A percentile compares a stretch with the other conserved stretches of the same genome.
Evolutionary conservation across 805 yeast genomes (phyloP).

Genomic region (Grigorovia yakushimaensis): DNA sequence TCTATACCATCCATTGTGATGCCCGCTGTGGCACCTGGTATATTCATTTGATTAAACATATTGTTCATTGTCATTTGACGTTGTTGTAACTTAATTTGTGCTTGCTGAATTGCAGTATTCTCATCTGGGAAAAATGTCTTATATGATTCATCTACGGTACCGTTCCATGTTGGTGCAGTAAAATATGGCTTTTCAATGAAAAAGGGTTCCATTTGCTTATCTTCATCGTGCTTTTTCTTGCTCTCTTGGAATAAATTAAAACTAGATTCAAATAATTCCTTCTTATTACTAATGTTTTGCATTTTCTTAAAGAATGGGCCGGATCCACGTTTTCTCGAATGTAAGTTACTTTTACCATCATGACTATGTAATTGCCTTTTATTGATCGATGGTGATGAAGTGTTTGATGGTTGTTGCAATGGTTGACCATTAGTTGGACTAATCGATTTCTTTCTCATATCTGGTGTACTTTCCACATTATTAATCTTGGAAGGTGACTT

Average conservation of each 20-base stretch:
- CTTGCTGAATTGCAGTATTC: constrained; percentile 20
- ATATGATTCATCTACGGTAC: constrained; percentile 48
- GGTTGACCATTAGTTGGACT: not conserved
- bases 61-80: constrained; percentile 21
- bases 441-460: not conserved
- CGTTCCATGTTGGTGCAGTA: constrained; percentile 72
- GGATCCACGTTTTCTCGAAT: constrained; percentile 21
- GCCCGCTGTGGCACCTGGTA: constrained; percentile 6
- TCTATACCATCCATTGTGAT: not conserved
- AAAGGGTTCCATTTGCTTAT: constrained; percentile 27
- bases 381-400: not conserved
- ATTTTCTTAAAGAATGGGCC: constrained; percentile 32
- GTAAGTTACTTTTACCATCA: constrained; percentile 8
- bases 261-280: constrained; percentile 30
- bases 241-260: constrained; percentile 48
- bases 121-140: constrained; percentile 41
- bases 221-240: constrained; percentile 28
- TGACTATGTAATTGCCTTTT: not conserved
- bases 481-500: constrained; percentile 9
- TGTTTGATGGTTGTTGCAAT: not conserved
- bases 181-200: constrained; percentile 53
- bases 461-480: not conserved
- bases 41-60: not conserved
- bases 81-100: constrained; percentile 25
- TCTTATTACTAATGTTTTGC: constrained; percentile 21